phyloP scores from a whole-genome alignment of 1,139 yeast genomes.

The Lodderomyces orthopsilosis region DNA sequence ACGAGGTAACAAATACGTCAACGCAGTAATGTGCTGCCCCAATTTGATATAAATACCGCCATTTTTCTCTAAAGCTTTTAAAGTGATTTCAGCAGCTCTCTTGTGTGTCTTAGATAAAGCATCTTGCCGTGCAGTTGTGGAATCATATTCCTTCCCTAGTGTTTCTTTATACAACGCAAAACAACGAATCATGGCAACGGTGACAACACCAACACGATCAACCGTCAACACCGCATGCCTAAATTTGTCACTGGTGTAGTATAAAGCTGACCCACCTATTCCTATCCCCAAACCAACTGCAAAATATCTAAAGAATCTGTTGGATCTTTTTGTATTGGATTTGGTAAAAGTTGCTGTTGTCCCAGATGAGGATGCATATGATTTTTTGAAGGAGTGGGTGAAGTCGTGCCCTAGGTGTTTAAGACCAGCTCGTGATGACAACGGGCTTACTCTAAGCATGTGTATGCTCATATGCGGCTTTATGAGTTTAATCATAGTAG shows the following conservation, averaged over 20 bases:
- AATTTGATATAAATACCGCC: conserved; percentile 93
- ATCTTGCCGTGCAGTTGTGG: conserved; percentile 46
- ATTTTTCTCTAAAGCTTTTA: conserved; percentile 74
- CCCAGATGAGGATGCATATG: conserved; percentile 1
- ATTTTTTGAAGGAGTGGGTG: not conserved
- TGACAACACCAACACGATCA: conserved; percentile 61
- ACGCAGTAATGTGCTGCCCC: conserved; percentile 91
- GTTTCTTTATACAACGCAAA: conserved; percentile 61
- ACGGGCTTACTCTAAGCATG: not conserved
- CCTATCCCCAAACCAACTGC: conserved; percentile 33
- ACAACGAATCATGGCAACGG: conserved; percentile 61
- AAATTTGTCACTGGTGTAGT: conserved; percentile 32
- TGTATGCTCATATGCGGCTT: not conserved
- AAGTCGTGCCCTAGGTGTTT: not conserved
- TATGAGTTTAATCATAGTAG: not conserved
- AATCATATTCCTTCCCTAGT: conserved; percentile 44
- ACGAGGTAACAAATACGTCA: conserved; percentile 82
- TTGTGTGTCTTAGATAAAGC: conserved; percentile 63
- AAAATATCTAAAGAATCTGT: not conserved
- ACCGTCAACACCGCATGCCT: conserved; percentile 38
- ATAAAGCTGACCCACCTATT: conserved; percentile 27
- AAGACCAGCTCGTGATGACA: not conserved
- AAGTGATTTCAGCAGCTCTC: conserved; percentile 75
- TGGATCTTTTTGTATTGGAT: not conserved
- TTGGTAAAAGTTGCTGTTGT: not conserved